Conservation (phyloP, 2,329 filamentous ascomycete species). For the Thelonectria rubi region DNA sequence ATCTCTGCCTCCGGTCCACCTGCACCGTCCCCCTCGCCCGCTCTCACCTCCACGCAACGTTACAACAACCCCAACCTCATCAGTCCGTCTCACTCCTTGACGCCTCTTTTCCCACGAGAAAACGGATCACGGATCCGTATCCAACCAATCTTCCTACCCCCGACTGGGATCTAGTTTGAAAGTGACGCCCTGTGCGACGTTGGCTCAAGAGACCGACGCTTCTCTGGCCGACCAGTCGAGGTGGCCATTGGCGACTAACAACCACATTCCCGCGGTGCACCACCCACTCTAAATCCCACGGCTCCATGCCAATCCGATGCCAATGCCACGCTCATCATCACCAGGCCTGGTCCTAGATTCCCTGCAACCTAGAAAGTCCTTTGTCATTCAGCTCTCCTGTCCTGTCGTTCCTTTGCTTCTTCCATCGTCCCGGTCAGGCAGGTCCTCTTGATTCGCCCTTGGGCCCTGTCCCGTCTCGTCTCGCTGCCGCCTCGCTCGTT, state of each 20-base stretch:
- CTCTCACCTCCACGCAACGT: conserved; percentile 27
- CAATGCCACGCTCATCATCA: conserved; percentile 4
- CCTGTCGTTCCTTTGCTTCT: conserved; percentile 17
- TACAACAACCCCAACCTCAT: conserved; percentile 26
- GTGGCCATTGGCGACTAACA: conserved; percentile 5
- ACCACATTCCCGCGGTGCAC: conserved; percentile 19
- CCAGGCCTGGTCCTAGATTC: conserved; percentile 25
- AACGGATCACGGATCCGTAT: not conserved
- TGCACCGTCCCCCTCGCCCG: conserved; percentile 9
- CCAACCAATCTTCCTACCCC: not conserved
- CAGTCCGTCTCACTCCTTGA: conserved; percentile 11
- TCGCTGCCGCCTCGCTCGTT: conserved; percentile 25
- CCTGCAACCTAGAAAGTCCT: conserved; percentile 33
- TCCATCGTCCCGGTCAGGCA: conserved; percentile 9
- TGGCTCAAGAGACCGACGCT: not conserved
- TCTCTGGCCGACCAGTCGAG: not conserved
- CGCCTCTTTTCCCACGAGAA: conserved; percentile 1
- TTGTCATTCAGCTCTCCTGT: conserved; percentile 11
- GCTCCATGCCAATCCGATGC: conserved; percentile 4
- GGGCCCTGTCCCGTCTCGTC: conserved; percentile 22
- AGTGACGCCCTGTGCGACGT: conserved; percentile 7
- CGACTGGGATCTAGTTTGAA: conserved; percentile 1
- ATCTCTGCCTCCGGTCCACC: not conserved
- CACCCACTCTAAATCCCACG: conserved; percentile 18
- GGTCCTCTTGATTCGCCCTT: conserved; percentile 6